phyloP scores from a whole-genome alignment of 2,329 filamentous ascomycete genomes.

The Pyrenophora graminea region DNA sequence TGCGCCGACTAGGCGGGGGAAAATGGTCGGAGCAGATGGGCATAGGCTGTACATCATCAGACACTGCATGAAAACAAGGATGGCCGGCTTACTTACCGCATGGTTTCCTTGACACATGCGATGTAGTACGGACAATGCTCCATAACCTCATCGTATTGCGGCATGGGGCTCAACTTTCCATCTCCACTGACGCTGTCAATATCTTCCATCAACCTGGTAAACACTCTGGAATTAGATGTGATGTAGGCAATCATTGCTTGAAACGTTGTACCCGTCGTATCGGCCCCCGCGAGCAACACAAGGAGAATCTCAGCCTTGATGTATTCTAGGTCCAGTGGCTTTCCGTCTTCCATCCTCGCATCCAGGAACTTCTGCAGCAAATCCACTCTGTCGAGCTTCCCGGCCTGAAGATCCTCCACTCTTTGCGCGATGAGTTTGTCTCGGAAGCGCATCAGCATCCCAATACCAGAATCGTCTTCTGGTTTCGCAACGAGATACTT shows the following conservation, averaged over 20 bases:
- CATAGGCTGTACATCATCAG: constrained; percentile 43
- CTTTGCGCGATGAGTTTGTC: constrained; percentile 58
- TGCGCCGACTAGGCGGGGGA: constrained; percentile 52
- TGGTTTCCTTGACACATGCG: constrained; percentile 56
- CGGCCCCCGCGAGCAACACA: constrained; percentile 57
- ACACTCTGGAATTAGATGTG: constrained; percentile 46
- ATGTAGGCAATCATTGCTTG: constrained; percentile 54
- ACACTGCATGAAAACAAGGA: background rate
- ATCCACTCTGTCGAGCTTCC: constrained; percentile 55
- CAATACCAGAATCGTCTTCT: constrained; percentile 59
- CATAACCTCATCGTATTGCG: constrained; percentile 34
- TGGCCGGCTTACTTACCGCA: constrained; percentile 38
- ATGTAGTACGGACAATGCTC: constrained; percentile 52
- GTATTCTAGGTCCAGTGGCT: constrained; percentile 55
- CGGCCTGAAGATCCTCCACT: constrained; percentile 53
- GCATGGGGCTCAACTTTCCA: constrained; percentile 29
- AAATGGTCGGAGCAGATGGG: constrained; percentile 57
- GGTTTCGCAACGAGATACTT: constrained; percentile 58
- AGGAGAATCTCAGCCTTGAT: constrained; percentile 60
- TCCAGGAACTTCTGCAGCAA: constrained; percentile 58
- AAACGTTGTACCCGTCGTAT: constrained; percentile 58
- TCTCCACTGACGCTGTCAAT: constrained; percentile 49
- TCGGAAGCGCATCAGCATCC: constrained; percentile 61
- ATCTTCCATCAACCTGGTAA: constrained; percentile 54
- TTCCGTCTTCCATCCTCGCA: constrained; percentile 45